Percentiles rank a stretch among this genome's conserved stretches.
These are phyloP conservation scores for Echites panduratus DNA, from an alignment of 257 asterid species.

Conservation along the genomic window DNA sequence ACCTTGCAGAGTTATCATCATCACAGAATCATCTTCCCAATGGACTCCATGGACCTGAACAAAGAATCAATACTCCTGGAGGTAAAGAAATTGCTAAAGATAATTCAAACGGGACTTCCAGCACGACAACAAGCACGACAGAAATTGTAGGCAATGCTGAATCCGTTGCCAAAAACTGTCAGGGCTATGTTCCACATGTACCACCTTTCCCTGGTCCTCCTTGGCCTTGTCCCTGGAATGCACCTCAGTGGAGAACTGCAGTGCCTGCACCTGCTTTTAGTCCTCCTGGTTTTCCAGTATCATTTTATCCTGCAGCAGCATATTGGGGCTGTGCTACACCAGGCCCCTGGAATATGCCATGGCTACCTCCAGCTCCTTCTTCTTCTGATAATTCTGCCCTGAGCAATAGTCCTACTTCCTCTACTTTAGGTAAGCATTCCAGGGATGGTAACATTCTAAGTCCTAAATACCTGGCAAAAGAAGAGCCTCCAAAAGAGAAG, in stretches of 20 bases:
- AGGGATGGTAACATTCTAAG: slow-evolving; percentile 35
- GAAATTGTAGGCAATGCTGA: slow-evolving; percentile 11
- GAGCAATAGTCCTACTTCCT: slow-evolving; percentile 19
- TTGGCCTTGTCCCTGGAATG: slow-evolving; percentile 32
- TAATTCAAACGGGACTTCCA: slow-evolving; percentile 21
- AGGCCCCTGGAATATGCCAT: slow-evolving; percentile 27
- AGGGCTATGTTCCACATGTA: slow-evolving; percentile 12
- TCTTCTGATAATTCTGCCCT: slow-evolving; percentile 20
- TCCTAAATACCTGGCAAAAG: slow-evolving; percentile 15
- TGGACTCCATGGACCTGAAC: slow-evolving; percentile 18
- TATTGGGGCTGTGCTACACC: slow-evolving; percentile 45
- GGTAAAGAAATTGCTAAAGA: slow-evolving; percentile 11
- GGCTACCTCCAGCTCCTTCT: slow-evolving; percentile 21
- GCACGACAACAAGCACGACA: slow-evolving; percentile 10
- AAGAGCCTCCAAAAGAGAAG: slow-evolving; percentile 10
- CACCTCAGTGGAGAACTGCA: slow-evolving; percentile 35
- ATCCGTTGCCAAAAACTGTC: slow-evolving; percentile 4
- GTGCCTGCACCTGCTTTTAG: slow-evolving; percentile 27
- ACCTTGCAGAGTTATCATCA: slow-evolving; percentile 21
- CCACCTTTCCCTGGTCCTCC: slow-evolving; percentile 18
- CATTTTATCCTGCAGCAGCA: slow-evolving; percentile 46
- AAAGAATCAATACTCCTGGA: slow-evolving; percentile 5
- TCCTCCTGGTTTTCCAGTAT: slow-evolving; percentile 38
- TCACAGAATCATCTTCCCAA: slow-evolving; percentile 21
- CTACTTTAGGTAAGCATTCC: slow-evolving; percentile 49